A percentile compares a stretch with the other conserved stretches of the same genome.
Conservation (phyloP, 225 moss, liverwort and hornwort species). For the Asterella californica region DNA sequence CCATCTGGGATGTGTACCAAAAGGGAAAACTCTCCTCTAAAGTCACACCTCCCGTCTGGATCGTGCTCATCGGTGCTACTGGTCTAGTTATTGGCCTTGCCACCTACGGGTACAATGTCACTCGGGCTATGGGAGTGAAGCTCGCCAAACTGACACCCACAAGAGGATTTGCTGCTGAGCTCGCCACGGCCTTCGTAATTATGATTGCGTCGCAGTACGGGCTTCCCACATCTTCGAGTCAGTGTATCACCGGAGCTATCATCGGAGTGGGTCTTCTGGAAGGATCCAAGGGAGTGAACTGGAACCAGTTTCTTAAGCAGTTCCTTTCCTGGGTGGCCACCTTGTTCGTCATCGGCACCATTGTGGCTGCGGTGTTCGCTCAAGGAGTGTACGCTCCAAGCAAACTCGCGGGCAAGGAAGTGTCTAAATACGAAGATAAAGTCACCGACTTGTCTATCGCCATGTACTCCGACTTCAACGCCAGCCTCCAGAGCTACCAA, state of each 20-base stretch:
- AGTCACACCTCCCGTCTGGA: conserved; percentile 55
- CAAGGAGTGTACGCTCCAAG: conserved; percentile 54
- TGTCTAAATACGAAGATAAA: conserved; percentile 31
- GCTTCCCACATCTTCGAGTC: conserved; percentile 58
- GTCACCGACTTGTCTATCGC: conserved; percentile 27
- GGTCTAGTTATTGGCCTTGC: conserved; percentile 53
- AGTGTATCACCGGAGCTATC: conserved; percentile 55
- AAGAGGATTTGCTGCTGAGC: conserved; percentile 69
- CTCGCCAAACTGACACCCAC: conserved; percentile 65
- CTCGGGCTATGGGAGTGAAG: conserved; percentile 65
- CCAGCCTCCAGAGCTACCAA: conserved; percentile 33
- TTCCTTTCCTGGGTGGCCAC: conserved; percentile 51
- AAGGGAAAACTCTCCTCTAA: conserved; percentile 31
- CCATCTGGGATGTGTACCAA: conserved; percentile 63
- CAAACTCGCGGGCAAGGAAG: conserved; percentile 21
- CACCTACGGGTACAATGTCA: conserved; percentile 70
- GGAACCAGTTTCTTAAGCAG: conserved; percentile 44
- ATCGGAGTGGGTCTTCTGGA: conserved; percentile 61
- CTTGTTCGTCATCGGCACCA: conserved; percentile 39
- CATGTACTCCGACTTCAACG: conserved; percentile 46
- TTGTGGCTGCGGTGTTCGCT: conserved; percentile 42
- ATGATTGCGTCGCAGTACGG: conserved; percentile 69
- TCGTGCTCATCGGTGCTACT: conserved; percentile 53
- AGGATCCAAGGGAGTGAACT: conserved; percentile 52
- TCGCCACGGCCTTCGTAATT: conserved; percentile 70